Evolutionary conservation across 208 protist genomes (phyloP), one percentile per base, ranked within the genome.

Genomic region (Trypanosoma mega): DNA sequence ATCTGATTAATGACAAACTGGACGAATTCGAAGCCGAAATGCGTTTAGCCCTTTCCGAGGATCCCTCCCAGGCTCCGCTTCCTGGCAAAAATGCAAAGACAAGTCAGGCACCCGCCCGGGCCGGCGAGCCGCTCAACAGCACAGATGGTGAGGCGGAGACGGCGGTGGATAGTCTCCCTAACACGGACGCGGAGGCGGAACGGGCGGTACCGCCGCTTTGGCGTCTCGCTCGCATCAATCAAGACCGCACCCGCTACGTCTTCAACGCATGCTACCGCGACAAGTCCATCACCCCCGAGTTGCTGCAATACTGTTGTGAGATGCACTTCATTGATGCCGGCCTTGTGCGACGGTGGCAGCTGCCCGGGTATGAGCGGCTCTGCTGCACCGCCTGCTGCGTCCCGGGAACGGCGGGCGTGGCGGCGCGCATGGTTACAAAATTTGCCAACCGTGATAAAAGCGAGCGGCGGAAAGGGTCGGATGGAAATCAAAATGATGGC

Each of bases 321-420:
- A 87, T 85, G 85, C 74, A 87, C 54, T 87, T 95, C 36, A 84
- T 95, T 55, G 88, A 95, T 49, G 78, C 59, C 26, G 82, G 85
- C 0, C 67, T 95, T 5, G 78, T 78, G 31, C 74, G 79, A 46
- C 74, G 80, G n/a, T 95, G 88, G 85, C 51, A 73, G 36, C 70
- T 95, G 29, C 76, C 85, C 0, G 88, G 88, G 12, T 95, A 95
- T 51, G 88, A 95, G 71, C 63, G 66, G 11, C 72, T 92, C 14
- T 95, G 88, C 70, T 95, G 88, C 63, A 88, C 74, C 6, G 74
- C 85, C 12, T 95, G 88, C 56, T 84, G 71, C 12, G 70, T 87
- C 31, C 87, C 87, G 2, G 87, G 87, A 0, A 75, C 69, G 0
- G 87, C 87, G 11, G 76, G 80, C 29, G 63, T 82, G 0, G 76